phyloP scores from a whole-genome alignment of 306 rosid species.

The Comarum palustre region DNA sequence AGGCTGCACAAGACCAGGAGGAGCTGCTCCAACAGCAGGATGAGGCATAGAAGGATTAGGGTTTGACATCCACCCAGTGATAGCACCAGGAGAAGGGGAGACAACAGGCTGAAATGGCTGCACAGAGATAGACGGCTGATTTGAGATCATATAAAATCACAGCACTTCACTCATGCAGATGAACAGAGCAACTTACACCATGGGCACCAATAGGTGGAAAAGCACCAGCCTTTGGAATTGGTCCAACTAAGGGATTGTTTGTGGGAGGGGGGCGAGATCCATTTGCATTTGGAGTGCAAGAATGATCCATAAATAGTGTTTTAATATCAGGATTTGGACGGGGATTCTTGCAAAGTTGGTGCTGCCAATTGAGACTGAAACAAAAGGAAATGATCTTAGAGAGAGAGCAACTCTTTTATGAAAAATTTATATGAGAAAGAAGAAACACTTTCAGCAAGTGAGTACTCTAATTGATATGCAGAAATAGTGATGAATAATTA shows the following conservation, averaged over 20 bases:
- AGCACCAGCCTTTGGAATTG: conserved; percentile 45
- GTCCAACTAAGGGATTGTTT: conserved; percentile 39
- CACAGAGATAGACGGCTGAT: conserved; percentile 7
- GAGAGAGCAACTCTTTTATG: not conserved
- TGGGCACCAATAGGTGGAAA: conserved; percentile 47
- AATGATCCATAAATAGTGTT: conserved; percentile 47
- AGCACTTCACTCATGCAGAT: not conserved
- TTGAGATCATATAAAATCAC: conserved; percentile 2
- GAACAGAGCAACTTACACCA: conserved; percentile 35
- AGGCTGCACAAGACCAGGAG: conserved; percentile 42
- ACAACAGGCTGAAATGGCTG: conserved; percentile 50
- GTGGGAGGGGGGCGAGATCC: conserved; percentile 49
- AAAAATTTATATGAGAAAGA: conserved; percentile 1
- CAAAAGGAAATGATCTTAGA: conserved; percentile 15
- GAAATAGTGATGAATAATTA: not conserved
- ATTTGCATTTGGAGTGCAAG: conserved; percentile 38
- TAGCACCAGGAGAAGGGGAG: conserved; percentile 42
- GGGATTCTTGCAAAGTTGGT: conserved; percentile 51
- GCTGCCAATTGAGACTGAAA: conserved; percentile 47
- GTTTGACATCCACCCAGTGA: conserved; percentile 46
- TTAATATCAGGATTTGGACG: conserved; percentile 50
- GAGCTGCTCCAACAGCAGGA: conserved; percentile 35
- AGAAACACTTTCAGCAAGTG: not conserved
- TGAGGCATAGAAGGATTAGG: conserved; percentile 38
- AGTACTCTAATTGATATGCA: not conserved